A percentile compares a stretch with the other conserved stretches of the same genome.
These are phyloP conservation scores for Epichloe glyceriae DNA, from an alignment of 2,329 filamentous ascomycete species.

Conservation along the genomic window DNA sequence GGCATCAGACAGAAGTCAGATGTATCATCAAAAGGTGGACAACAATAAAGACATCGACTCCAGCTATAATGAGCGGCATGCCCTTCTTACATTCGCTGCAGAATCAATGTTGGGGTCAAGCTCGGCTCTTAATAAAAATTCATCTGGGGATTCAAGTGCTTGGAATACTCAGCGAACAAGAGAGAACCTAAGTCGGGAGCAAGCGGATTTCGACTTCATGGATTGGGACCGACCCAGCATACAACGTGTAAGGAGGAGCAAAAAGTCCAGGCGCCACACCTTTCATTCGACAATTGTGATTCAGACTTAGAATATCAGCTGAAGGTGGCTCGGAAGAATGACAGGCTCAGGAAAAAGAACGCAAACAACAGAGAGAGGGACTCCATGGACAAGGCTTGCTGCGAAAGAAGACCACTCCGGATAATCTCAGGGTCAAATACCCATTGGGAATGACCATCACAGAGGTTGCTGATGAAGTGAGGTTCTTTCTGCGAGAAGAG, in stretches of 20 bases:
- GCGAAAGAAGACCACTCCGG: conserved; percentile 40
- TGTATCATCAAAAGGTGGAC: background rate
- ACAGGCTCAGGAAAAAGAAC: conserved; percentile 58
- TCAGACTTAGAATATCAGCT: conserved; percentile 52
- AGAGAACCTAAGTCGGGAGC: conserved; percentile 15
- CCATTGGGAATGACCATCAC: conserved; percentile 55
- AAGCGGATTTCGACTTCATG: conserved; percentile 71
- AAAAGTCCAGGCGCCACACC: conserved; percentile 41
- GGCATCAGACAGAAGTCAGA: background rate
- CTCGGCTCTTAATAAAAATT: background rate
- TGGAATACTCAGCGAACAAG: background rate
- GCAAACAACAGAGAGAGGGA: conserved; percentile 57
- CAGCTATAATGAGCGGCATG: conserved; percentile 13
- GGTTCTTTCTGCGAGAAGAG: conserved; percentile 51
- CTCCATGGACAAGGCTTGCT: conserved; percentile 54
- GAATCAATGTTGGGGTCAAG: conserved; percentile 8
- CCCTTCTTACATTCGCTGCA: conserved; percentile 14
- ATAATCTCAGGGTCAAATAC: conserved; percentile 59
- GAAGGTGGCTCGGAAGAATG: conserved; percentile 48
- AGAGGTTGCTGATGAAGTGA: conserved; percentile 61
- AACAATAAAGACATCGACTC: background rate
- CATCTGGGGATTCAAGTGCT: background rate
- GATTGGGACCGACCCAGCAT: conserved; percentile 63
- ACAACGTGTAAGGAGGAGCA: conserved; percentile 43
- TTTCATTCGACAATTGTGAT: conserved; percentile 45